Evolutionary conservation across 116 monocot species (phyloP).

Genomic region (Zostera marina): DNA sequence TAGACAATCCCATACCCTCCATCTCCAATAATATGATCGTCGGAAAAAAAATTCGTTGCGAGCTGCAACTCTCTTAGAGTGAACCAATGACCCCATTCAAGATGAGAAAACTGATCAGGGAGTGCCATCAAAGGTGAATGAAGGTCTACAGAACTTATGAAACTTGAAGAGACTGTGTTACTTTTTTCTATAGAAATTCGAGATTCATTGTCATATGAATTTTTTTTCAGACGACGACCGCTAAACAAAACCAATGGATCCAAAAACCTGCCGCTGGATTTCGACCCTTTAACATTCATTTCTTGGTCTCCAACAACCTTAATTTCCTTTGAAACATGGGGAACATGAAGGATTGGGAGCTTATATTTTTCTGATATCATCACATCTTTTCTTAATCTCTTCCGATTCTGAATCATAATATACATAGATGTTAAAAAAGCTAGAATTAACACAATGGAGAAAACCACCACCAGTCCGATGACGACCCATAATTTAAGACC

Average conservation of each 20-base stretch:
- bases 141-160: slow-evolving; percentile 22
- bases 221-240: too few relatives aligned
- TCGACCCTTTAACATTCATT: too few relatives aligned
- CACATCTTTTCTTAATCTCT: slow-evolving; percentile 20
- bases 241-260: too few relatives aligned
- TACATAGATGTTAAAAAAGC: slow-evolving; percentile 32
- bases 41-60: slow-evolving; percentile 64
- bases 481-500: slow-evolving; percentile 70
- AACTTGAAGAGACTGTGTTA: slow-evolving; percentile 20
- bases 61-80: slow-evolving; percentile 64
- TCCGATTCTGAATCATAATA: slow-evolving; percentile 21
- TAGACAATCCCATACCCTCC: slow-evolving; percentile 91
- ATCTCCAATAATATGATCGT: slow-evolving; percentile 69
- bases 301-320: slow-evolving; percentile 60
- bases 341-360: slow-evolving; percentile 40
- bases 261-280: too few relatives aligned
- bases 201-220: slow-evolving; percentile 38
- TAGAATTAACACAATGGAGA: slow-evolving; percentile 37
- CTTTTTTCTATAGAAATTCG: slow-evolving; percentile 10
- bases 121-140: slow-evolving; percentile 71
- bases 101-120: slow-evolving; percentile 46
- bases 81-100: slow-evolving; percentile 93
- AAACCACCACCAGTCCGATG: slow-evolving; percentile 43
- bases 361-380: not conserved
- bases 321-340: slow-evolving; percentile 60